A percentile compares a stretch with the other conserved stretches of the same genome.
Conservation (phyloP, 768 basidiomycete species). For the Pulveroboletus ravenelii region DNA sequence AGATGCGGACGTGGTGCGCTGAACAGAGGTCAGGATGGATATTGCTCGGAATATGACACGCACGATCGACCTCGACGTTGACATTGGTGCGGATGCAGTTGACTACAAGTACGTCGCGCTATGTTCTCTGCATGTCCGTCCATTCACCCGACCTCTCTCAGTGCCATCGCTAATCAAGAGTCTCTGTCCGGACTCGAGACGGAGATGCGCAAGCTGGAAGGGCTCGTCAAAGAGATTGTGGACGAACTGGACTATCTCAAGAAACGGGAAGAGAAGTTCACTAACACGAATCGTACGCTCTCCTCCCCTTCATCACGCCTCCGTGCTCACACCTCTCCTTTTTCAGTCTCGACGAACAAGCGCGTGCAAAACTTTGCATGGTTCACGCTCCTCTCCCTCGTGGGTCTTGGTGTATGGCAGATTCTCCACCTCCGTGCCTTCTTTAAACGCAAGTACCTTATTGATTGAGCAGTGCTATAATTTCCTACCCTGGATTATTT, state of each 20-base stretch:
- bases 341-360: conserved; percentile 79
- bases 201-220: conserved; percentile 97
- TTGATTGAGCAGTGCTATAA: conserved; percentile 49
- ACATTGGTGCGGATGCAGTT: conserved; percentile 97
- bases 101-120: conserved; percentile 87
- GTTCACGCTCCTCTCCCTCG: conserved; percentile 75
- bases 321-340: not conserved
- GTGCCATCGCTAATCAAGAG: conserved; percentile 98
- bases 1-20: not conserved
- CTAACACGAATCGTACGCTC: conserved; percentile 81
- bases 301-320: not conserved
- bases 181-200: conserved; percentile 93
- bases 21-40: conserved; percentile 42
- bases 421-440: conserved; percentile 90
- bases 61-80: conserved; percentile 88
- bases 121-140: not conserved
- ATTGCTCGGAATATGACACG: conserved; percentile 51
- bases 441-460: conserved; percentile 95
- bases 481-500: conserved; percentile 1
- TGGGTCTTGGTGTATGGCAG: conserved; percentile 88
- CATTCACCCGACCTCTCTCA: conserved; percentile 29
- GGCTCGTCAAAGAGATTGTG: conserved; percentile 87
- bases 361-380: conserved; percentile 93
- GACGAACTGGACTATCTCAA: conserved; percentile 94
- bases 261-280: conserved; percentile 82